These are phyloP conservation scores for Fraxinus nigra DNA, from an alignment of 305 asterid species.

Conservation along the genomic window DNA sequence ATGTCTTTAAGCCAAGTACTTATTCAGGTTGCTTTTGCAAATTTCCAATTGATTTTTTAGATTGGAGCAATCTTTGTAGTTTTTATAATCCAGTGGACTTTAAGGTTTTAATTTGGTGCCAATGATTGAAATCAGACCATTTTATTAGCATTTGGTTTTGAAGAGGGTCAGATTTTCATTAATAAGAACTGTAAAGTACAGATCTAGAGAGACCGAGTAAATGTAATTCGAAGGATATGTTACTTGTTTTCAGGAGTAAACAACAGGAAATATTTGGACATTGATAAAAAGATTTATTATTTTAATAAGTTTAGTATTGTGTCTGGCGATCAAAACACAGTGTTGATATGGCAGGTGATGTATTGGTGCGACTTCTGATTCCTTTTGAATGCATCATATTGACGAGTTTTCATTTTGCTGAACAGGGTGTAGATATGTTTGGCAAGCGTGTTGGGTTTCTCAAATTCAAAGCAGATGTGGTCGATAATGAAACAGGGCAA, in stretches of 20 bases:
- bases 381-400: neutral
- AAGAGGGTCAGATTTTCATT: neutral
- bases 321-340: neutral
- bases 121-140: neutral
- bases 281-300: neutral
- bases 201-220: neutral
- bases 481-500: constrained; percentile 66
- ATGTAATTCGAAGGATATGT: neutral
- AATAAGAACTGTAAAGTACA: neutral
- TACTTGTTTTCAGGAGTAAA: neutral
- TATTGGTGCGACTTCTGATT: neutral
- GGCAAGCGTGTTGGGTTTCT: constrained; percentile 89
- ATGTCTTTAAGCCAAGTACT: constrained; percentile 62
- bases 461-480: constrained; percentile 80
- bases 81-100: neutral
- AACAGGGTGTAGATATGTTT: constrained; percentile 88
- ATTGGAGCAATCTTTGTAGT: neutral
- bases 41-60: constrained; percentile 1
- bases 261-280: neutral
- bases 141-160: neutral
- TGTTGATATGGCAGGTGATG: neutral
- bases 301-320: neutral
- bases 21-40: constrained; percentile 58
- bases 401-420: constrained; percentile 26
- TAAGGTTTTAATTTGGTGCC: neutral